Evolutionary conservation across 768 basidiomycete genomes (phyloP), one percentile per base, ranked within the genome.

Genomic region (Podaxis sp.): DNA sequence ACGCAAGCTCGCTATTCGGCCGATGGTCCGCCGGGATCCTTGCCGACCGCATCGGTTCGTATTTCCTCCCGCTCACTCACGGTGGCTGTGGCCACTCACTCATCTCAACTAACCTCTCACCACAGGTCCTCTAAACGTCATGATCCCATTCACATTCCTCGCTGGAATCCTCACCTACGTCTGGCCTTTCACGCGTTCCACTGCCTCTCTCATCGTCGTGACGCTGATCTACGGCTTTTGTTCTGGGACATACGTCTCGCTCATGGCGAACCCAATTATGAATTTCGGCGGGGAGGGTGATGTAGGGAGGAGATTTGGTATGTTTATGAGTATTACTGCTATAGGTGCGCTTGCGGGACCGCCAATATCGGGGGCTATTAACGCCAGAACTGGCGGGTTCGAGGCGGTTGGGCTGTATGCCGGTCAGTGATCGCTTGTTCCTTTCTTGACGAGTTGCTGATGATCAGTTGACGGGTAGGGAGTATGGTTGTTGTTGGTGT

Each of bases 351-450:
- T 91, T 2, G 79, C 78, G 0, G 90, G 90, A 0, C 87, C 88
- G 2, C 90, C 90, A 1, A 87, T 91, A 61, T 88, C 88, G 6
- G 90, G 90, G 0, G 86, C 86, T 0, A 88, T 91, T 64, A 79
- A 80, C 59, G 69, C 69, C 0, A 74, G 79, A 0, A 82, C 85
- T 1, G 80, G 79, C 1, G 78, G 78, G 0, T 92, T 82, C 64
- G 72, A 77, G 40, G 76, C 67, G 1, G 84, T 85, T 7, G 86
- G 87, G 1, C 75, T 74, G 58, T 88, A 81, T 64, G 86, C 85
- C 42, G 84, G 83, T 79, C 36, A 16, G 69, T 69, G 14, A 27
- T 36, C 35, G 27, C 7, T 48, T 48, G 7, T 13, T 10, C 25
- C 11, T 48, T 5, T 23, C 14, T 10, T 11, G 27, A 10, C 23